A percentile compares a stretch with the other conserved stretches of the same genome.
Conservation (phyloP, 176 grass and related monocot species). For the Stipa capillata region DNA sequence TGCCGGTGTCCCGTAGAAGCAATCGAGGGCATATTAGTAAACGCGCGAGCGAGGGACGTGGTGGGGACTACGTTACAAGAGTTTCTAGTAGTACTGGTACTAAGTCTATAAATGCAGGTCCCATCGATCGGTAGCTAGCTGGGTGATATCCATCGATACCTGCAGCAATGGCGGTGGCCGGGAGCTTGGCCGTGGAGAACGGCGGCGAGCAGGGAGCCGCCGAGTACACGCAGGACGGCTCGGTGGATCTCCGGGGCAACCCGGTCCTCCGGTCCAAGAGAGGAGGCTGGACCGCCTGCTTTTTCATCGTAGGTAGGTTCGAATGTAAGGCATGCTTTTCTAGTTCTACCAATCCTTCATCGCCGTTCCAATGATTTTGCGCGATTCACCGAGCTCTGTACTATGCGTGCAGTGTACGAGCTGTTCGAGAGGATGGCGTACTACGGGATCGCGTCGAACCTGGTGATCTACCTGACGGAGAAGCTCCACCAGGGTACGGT, state of each 20-base stretch:
- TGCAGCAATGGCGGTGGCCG: constrained; percentile 3
- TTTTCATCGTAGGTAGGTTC: constrained; percentile 23
- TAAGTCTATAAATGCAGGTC: constrained; percentile 23
- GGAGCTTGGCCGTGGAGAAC: background rate
- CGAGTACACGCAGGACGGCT: constrained; percentile 31
- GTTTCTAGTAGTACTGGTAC: background rate
- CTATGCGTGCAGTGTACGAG: constrained; percentile 29
- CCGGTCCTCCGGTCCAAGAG: constrained; percentile 27
- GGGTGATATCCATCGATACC: background rate
- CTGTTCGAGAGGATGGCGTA: constrained; percentile 46
- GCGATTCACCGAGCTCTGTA: no score
- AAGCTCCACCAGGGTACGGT: constrained; percentile 46
- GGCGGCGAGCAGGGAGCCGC: background rate
- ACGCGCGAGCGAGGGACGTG: no score
- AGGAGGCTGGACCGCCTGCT: constrained; percentile 35
- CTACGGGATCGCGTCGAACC: constrained; percentile 38
- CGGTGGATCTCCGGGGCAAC: constrained; percentile 31
- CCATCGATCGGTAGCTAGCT: background rate
- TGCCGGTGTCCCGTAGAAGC: background rate
- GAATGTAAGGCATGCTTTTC: no score
- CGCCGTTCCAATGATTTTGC: no score
- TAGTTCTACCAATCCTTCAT: no score
- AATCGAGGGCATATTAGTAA: background rate
- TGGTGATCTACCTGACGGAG: constrained; percentile 29
- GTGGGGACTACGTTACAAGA: background rate